Base-by-base conservation (phyloP, 1,139 yeast species). In the Debaryomyces coudertii region DNA sequence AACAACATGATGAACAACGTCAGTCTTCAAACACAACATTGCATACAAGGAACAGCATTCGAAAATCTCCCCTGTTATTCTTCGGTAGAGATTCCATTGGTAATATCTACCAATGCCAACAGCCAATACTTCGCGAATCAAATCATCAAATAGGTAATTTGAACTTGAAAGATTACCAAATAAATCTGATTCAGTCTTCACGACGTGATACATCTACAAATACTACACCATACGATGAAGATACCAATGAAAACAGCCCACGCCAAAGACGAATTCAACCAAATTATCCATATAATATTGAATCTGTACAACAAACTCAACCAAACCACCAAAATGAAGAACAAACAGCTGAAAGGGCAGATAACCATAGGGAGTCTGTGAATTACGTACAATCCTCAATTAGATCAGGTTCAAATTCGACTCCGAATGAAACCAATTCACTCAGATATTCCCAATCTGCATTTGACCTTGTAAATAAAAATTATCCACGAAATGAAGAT, bases 361-460 rank as follows among this genome's bases (percentile, higher is more conserved):
- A 20, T 20, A 5, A 20, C 22, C 22, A 4, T 20, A 20, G 5
- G 4, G 22, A 20, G 5, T 20, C 22, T 20, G 22, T 4, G 5
- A 16, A 29, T 7, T 18, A 3, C 14, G 14, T 11, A 7, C 20
- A 29, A 8, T 15, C 33, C 14, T 4, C 18, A 14, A 18, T 14
- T 14, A 9, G 5, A 29, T n/a, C 29, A 39, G 34, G 16, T n/a
- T 22, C 12, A 5, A 12, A 7, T 5, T 14, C 27, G 7, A 2
- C 18, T 27, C 16, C 30, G n/a, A 16, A 20, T 5, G 20, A n/a
- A 4, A 5, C 25, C 3, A 29, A 37, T 14, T n/a, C 38, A 8
- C 36, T 40, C 15, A 36, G 54, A 23, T 56, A 51, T 37, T 56
- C 62, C 6, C 42, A 45, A 24, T 56, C 60, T 8, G 58, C 59